phyloP scores from a whole-genome alignment of 2,329 filamentous ascomycete species.

The Paecilomyces sp. region DNA sequence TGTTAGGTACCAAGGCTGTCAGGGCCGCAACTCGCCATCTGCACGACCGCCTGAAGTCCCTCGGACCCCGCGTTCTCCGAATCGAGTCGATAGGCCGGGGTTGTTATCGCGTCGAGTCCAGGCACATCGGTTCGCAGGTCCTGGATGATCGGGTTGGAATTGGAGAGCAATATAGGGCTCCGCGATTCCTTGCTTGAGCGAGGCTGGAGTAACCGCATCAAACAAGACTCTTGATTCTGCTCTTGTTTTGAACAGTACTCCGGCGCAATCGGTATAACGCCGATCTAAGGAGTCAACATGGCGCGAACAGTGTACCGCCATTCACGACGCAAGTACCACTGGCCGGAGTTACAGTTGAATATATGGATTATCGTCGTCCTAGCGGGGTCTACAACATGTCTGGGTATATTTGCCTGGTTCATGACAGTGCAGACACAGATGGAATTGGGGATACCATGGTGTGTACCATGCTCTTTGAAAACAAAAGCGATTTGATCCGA shows the following conservation, averaged over 20 bases:
- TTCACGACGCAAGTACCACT: constrained; percentile 47
- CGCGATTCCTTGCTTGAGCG: neutral
- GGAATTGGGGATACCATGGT: constrained; percentile 54
- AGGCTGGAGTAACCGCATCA: neutral
- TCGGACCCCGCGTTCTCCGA: neutral
- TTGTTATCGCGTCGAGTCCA: neutral
- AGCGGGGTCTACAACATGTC: constrained; percentile 48
- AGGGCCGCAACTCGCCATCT: neutral
- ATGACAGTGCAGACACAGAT: constrained; percentile 52
- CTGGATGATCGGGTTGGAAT: neutral
- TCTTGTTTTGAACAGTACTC: too few relatives aligned
- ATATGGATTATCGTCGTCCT: constrained; percentile 59
- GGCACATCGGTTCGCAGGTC: neutral
- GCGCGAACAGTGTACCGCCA: constrained; percentile 23
- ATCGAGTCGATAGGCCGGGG: neutral
- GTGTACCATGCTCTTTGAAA: constrained; percentile 12
- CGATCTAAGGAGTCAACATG: constrained; percentile 16
- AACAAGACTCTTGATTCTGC: neutral
- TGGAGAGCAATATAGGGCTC: neutral
- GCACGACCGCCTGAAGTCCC: neutral
- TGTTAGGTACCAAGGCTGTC: neutral
- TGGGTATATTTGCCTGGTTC: constrained; percentile 56
- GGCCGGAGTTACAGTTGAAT: constrained; percentile 59
- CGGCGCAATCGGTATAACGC: neutral
- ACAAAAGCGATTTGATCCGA: neutral